A percentile compares a stretch with the other conserved stretches of the same genome.
Evolutionary conservation across 331 rosid genomes (phyloP).

Genomic region (Rhamnella rubrinervis): DNA sequence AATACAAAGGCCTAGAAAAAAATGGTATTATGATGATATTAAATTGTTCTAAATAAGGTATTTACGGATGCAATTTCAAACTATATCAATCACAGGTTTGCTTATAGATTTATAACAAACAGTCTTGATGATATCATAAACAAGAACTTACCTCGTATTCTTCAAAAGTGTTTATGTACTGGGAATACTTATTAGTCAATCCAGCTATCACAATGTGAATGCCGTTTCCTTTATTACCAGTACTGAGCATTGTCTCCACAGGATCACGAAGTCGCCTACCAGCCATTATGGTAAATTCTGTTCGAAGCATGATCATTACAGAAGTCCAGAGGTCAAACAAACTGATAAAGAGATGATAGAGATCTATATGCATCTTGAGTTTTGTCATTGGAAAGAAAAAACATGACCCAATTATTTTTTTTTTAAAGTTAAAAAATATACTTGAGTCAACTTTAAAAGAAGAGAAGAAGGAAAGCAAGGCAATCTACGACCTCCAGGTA

Average conservation of each 20-base stretch:
- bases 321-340: constrained; percentile 17
- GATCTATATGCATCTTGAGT: neutral
- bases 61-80: neutral
- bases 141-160: constrained; percentile 80
- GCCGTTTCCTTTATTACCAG: constrained; percentile 32
- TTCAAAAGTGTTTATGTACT: constrained; percentile 76
- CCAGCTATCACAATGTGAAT: constrained; percentile 75
- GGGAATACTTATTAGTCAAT: constrained; percentile 82
- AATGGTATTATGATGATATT: no score
- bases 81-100: neutral
- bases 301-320: constrained; percentile 19
- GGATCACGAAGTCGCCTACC: constrained; percentile 89
- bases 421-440: constrained; percentile 7
- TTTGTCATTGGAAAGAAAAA: neutral
- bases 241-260: constrained; percentile 55
- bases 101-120: neutral
- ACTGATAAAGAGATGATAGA: neutral
- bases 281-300: constrained; percentile 95
- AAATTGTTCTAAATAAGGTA: no score
- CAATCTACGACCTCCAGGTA: constrained; percentile 79
- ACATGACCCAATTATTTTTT: no score
- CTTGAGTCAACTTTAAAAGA: constrained; percentile 6
- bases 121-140: no score
- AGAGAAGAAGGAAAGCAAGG: constrained; percentile 14
- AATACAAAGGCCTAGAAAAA: no score